Evolutionary conservation across 2,329 filamentous ascomycete species (phyloP).

Genomic region (Beauveria bassiana): DNA sequence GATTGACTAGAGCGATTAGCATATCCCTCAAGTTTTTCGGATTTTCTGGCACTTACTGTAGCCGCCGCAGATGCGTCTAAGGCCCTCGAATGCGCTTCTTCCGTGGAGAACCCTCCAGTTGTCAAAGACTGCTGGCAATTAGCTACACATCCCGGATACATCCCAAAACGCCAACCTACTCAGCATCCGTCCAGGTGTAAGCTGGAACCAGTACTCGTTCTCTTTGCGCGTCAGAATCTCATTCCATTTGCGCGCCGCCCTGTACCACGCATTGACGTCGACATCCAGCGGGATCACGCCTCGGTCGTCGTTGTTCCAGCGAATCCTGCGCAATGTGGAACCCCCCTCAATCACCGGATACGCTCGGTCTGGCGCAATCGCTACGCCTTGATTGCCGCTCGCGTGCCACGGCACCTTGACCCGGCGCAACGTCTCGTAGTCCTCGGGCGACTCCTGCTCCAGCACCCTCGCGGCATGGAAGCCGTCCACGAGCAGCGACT

Average conservation of each 20-base stretch:
- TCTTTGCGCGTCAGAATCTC: slow-evolving; percentile 56
- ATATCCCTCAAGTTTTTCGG: background rate
- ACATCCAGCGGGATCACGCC: slow-evolving; percentile 54
- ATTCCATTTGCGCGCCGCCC: slow-evolving; percentile 68
- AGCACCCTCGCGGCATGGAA: slow-evolving; percentile 64
- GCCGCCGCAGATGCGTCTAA: slow-evolving; percentile 80
- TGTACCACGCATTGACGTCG: slow-evolving; percentile 62
- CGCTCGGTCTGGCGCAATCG: slow-evolving; percentile 61
- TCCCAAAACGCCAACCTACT: slow-evolving; percentile 43
- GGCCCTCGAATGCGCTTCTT: slow-evolving; percentile 71
- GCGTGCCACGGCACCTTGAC: slow-evolving; percentile 68
- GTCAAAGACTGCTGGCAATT: slow-evolving; percentile 64
- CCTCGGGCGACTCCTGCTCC: slow-evolving; percentile 39
- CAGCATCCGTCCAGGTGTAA: slow-evolving; percentile 69
- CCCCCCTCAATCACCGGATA: slow-evolving; percentile 67
- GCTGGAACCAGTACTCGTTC: slow-evolving; percentile 71
- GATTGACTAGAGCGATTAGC: slow-evolving; percentile 49
- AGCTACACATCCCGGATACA: background rate
- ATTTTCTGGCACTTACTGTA: slow-evolving; percentile 58
- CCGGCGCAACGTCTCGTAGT: slow-evolving; percentile 50
- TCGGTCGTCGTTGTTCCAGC: slow-evolving; percentile 93
- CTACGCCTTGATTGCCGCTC: slow-evolving; percentile 80
- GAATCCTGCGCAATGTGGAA: slow-evolving; percentile 47
- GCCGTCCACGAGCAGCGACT: slow-evolving; percentile 78
- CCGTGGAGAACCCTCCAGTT: slow-evolving; percentile 95